These are phyloP conservation scores for Cercospora citrullina DNA, from an alignment of 2,329 filamentous ascomycete species.

Conservation along the genomic window DNA sequence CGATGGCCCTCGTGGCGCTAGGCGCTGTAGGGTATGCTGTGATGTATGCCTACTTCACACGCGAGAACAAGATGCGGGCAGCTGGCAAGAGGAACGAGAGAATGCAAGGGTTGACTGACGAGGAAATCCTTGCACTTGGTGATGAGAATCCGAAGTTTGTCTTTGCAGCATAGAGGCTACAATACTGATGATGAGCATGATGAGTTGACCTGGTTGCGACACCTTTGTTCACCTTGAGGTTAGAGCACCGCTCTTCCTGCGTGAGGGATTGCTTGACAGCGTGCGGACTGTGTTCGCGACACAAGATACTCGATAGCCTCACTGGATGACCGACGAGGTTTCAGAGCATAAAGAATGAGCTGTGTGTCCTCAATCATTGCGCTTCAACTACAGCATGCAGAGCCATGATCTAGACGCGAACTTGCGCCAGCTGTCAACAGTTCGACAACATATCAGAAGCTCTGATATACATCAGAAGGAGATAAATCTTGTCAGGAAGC, in stretches of 20 bases:
- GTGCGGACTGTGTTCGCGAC: no score
- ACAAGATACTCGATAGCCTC: no score
- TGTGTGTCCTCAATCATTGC: no score
- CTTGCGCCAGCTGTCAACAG: no score
- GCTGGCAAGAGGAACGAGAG: constrained; percentile 13
- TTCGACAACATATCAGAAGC: no score
- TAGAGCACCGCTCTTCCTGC: not conserved
- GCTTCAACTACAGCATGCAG: no score
- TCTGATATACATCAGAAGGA: no score
- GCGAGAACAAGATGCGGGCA: constrained; percentile 13
- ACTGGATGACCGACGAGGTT: no score
- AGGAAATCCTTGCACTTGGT: constrained; percentile 7
- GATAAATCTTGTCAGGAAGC: no score
- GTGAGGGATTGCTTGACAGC: no score
- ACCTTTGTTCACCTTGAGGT: not conserved
- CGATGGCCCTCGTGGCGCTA: constrained; percentile 18
- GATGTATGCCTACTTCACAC: constrained; percentile 14
- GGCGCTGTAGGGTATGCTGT: constrained; percentile 13
- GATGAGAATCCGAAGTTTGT: constrained; percentile 13
- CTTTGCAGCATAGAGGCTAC: not conserved
- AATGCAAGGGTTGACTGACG: constrained; percentile 14
- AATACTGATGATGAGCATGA: not conserved
- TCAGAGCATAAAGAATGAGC: no score
- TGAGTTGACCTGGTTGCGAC: not conserved
- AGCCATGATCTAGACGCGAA: no score